Conservation (phyloP, 208 protist genomes). For the Crithidia bombi region DNA sequence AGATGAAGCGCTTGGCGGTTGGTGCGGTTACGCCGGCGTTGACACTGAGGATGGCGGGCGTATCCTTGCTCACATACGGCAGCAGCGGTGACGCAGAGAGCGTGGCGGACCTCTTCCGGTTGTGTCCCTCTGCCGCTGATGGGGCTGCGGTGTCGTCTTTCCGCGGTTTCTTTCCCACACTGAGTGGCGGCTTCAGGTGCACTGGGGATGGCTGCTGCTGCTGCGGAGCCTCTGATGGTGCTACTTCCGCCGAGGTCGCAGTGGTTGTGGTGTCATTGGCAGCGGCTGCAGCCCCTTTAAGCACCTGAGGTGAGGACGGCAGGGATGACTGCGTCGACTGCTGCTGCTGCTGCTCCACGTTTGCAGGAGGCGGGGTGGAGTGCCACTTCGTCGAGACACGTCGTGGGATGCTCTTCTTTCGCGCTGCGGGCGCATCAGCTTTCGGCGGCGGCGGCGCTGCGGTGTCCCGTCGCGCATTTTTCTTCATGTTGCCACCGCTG, state of each 20-base stretch:
- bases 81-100: not conserved
- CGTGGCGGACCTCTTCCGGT: not conserved
- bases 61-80: constrained; percentile 1
- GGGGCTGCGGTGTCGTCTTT: not conserved
- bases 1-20: not conserved
- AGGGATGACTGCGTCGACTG: not conserved
- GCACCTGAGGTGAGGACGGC: not conserved
- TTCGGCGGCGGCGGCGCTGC: not conserved
- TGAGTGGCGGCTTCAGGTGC: not conserved
- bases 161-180: not conserved
- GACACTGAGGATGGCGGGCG: not conserved
- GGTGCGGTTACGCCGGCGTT: not conserved
- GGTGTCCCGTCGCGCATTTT: not conserved
- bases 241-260: not conserved
- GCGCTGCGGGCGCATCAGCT: not conserved
- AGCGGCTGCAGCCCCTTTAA: not conserved
- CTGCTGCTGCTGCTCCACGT: not conserved
- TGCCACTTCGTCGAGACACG: not conserved
- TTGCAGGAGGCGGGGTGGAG: not conserved
- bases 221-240: not conserved
- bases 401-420: not conserved
- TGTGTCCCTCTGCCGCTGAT: not conserved
- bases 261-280: not conserved
- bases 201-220: not conserved
- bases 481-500: not conserved